Evolutionary conservation across 2,329 filamentous ascomycete species (phyloP), one percentile per base, ranked within the genome.

Genomic region (Aspergillus brasiliensis): DNA sequence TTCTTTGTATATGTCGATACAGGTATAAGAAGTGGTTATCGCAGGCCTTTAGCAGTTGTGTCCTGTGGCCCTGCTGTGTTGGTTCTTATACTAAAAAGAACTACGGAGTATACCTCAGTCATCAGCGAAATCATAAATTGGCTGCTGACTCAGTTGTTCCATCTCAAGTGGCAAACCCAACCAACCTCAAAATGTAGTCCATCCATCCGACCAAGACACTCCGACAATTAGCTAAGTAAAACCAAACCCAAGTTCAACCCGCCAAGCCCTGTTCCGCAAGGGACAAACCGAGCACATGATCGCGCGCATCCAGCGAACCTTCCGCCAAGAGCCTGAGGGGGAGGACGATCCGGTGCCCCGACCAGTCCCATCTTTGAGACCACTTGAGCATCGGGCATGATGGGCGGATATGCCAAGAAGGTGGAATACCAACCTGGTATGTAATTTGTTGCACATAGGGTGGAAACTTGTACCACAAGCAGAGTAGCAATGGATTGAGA

Each of bases 101-200:
- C n/a, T n/a, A n/a, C n/a, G n/a, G 31, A 34, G 31, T 34, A 34
- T 11, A 55, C 40, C 31, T 55, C n/a, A n/a, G 40, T 31, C 38
- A 44, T 55, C 46, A 55, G 52, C 52, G 52, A 55, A 55, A 44
- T 42, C 19, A 55, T 55, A 25, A n/a, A n/a, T n/a, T n/a, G n/a
- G 27, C 52, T 11, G 8, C 34, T 23, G 25, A 19, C 19, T 40
- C n/a, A n/a, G n/a, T n/a, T 42, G 25, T 53, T 6, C 10, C 3
- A 21, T 5, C 15, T 8, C 8, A 15, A 21, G 40, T 44, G 40
- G 34, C 51, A 3, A 54, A 27, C 2, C 5, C 31, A 34, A 11
- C 31, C 31, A 34, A 15, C 5, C 37, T n/a, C 19, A 23, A 42
- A 53, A 34, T 38, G 31, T 19, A 42, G 13, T n/a, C 31, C 31